Percentiles rank a stretch among this genome's conserved stretches.
phyloP scores from a whole-genome alignment of 768 basidiomycete species.

The Leccinum aurantiacum region DNA sequence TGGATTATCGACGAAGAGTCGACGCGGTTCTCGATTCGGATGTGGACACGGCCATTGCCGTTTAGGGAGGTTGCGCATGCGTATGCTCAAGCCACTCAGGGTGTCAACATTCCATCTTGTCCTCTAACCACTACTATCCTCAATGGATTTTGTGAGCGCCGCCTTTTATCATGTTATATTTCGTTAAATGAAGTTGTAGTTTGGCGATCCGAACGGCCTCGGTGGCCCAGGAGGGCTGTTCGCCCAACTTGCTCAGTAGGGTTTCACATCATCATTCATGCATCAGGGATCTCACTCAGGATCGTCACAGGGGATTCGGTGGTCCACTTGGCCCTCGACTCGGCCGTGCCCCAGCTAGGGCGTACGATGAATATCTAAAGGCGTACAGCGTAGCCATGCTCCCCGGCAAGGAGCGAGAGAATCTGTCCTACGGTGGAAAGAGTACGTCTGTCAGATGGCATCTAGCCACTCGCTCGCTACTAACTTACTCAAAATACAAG shows the following conservation, averaged over 20 bases:
- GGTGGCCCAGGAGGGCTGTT: slow-evolving; percentile 59
- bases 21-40: slow-evolving; percentile 24
- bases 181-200: slow-evolving; percentile 30
- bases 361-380: slow-evolving; percentile 91
- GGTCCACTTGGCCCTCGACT: slow-evolving; percentile 46
- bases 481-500: slow-evolving; percentile 40
- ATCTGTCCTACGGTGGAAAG: slow-evolving; percentile 96
- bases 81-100: slow-evolving; percentile 17
- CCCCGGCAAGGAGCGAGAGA: slow-evolving; percentile 79
- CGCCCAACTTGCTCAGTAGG: slow-evolving; percentile 64
- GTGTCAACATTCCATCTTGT: slow-evolving; percentile 14
- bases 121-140: slow-evolving; percentile 22
- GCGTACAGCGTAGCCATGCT: slow-evolving; percentile 97
- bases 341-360: slow-evolving; percentile 57
- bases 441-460: slow-evolving; percentile 55
- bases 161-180: not conserved
- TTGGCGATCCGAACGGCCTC: slow-evolving; percentile 35
- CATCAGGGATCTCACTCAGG: slow-evolving; percentile 17
- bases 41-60: slow-evolving; percentile 29
- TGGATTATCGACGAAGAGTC: slow-evolving; percentile 21
- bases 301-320: slow-evolving; percentile 49
- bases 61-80: slow-evolving; percentile 31
- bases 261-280: slow-evolving; percentile 3
- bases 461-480: slow-evolving; percentile 12
- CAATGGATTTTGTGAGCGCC: slow-evolving; percentile 41